Evolutionary conservation across 2,329 filamentous ascomycete species (phyloP).

Genomic region (Neofusicoccum sp.): DNA sequence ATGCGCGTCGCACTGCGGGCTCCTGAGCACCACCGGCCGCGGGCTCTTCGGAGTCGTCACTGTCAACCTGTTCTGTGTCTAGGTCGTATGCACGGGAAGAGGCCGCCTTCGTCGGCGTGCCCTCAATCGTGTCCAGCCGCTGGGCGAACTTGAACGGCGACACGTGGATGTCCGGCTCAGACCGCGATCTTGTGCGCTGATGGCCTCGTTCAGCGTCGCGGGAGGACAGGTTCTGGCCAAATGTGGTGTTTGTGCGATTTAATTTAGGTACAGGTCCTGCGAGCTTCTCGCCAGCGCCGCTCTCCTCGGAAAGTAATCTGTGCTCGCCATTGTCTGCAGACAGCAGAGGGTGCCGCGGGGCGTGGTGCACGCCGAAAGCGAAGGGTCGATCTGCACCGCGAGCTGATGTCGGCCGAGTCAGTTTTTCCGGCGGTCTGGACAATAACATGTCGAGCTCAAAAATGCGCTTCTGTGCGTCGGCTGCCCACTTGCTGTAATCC

Average conservation of each 20-base stretch:
- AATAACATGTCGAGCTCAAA: slow-evolving; percentile 57
- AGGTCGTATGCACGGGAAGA: not conserved
- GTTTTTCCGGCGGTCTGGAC: slow-evolving; percentile 12
- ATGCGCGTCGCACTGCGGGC: slow-evolving; percentile 28
- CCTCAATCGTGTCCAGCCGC: slow-evolving; percentile 13
- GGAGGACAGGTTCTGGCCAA: not conserved
- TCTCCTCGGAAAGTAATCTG: not conserved
- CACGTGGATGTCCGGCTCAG: slow-evolving; percentile 11
- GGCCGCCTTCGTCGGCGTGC: slow-evolving; percentile 8
- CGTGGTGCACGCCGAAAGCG: not conserved
- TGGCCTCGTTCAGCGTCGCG: slow-evolving; percentile 5
- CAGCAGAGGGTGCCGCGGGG: not conserved
- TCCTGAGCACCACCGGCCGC: slow-evolving; percentile 11
- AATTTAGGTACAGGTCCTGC: slow-evolving; percentile 14
- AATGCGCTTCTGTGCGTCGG: slow-evolving; percentile 72
- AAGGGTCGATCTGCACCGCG: slow-evolving; percentile 16
- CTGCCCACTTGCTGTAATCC: slow-evolving; percentile 77
- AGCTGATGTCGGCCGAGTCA: slow-evolving; percentile 17
- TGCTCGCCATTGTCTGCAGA: not conserved
- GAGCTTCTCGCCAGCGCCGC: not conserved
- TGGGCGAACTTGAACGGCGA: slow-evolving; percentile 11
- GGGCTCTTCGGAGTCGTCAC: slow-evolving; percentile 8
- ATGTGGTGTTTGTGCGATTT: slow-evolving; percentile 14
- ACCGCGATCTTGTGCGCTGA: slow-evolving; percentile 14
- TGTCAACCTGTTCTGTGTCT: slow-evolving; percentile 1